These are phyloP conservation scores for Amphirosellinia nigrospora DNA, from an alignment of 495 filamentous ascomycete genomes.

Conservation along the genomic window DNA sequence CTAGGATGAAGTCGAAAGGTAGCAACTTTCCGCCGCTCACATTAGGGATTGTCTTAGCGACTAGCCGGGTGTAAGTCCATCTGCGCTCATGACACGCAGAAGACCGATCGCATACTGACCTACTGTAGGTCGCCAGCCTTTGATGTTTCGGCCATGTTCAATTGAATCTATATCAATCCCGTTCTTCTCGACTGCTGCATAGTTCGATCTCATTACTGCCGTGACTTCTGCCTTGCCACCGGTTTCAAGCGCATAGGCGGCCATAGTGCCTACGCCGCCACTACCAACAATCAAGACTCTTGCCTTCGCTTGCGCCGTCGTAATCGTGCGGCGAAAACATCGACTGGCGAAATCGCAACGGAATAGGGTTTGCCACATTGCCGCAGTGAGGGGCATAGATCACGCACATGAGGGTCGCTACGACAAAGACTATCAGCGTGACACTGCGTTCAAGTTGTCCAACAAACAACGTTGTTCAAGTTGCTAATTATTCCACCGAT, in stretches of 20 bases:
- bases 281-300: constrained; percentile 48
- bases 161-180: constrained; percentile 43
- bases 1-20: constrained; percentile 58
- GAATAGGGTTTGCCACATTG: background rate
- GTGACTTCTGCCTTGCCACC: constrained; percentile 39
- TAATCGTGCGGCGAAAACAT: background rate
- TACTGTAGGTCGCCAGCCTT: constrained; percentile 41
- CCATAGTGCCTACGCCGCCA: constrained; percentile 49
- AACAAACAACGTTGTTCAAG: background rate
- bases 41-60: constrained; percentile 49
- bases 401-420: background rate
- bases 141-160: constrained; percentile 39
- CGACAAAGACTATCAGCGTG: background rate
- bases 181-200: constrained; percentile 32
- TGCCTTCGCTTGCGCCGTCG: constrained; percentile 20
- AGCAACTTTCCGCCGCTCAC: constrained; percentile 33
- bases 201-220: constrained; percentile 48
- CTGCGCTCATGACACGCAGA: background rate
- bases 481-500: background rate
- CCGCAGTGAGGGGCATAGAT: no score
- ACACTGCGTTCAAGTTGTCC: background rate
- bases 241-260: constrained; percentile 44
- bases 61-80: constrained; percentile 18
- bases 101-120: background rate
- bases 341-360: background rate